Conservation (phyloP, 768 basidiomycete species). For the Collybia mongolica region DNA sequence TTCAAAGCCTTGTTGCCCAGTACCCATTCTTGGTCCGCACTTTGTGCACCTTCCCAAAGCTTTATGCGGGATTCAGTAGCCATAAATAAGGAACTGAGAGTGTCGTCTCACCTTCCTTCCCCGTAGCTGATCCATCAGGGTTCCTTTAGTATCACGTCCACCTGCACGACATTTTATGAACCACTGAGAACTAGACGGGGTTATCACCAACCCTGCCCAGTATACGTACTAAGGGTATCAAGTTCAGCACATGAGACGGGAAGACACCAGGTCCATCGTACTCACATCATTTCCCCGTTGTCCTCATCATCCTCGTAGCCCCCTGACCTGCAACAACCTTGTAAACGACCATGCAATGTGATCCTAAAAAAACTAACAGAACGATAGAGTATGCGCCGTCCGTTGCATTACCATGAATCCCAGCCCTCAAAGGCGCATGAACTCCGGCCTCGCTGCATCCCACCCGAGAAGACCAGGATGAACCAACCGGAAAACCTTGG, state of each 20-base stretch:
- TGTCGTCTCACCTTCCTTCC: slow-evolving; percentile 14
- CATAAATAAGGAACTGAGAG: neutral
- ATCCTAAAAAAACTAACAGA: slow-evolving; percentile 15
- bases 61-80: neutral
- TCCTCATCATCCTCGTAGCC: slow-evolving; percentile 43
- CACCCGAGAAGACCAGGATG: slow-evolving; percentile 18
- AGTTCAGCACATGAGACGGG: neutral
- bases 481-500: slow-evolving; percentile 15
- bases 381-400: slow-evolving; percentile 40
- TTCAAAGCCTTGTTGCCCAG: slow-evolving; percentile 18
- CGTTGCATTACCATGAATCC: slow-evolving; percentile 31
- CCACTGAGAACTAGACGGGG: neutral
- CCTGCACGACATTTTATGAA: slow-evolving; percentile 9
- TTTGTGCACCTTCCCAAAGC: slow-evolving; percentile 31
- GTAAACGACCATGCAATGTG: neutral
- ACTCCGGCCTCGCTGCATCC: slow-evolving; percentile 25
- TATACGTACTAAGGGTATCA: slow-evolving; percentile 12
- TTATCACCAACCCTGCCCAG: slow-evolving; percentile 16
- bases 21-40: slow-evolving; percentile 23
- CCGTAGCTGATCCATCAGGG: slow-evolving; percentile 7
- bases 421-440: slow-evolving; percentile 31
- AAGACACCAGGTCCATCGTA: neutral
- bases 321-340: slow-evolving; percentile 19
- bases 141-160: slow-evolving; percentile 11
- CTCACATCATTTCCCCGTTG: slow-evolving; percentile 34